Conservation (phyloP, 1,284 basidiomycete genomes). For the Cutaneotrichosporon sp. region DNA sequence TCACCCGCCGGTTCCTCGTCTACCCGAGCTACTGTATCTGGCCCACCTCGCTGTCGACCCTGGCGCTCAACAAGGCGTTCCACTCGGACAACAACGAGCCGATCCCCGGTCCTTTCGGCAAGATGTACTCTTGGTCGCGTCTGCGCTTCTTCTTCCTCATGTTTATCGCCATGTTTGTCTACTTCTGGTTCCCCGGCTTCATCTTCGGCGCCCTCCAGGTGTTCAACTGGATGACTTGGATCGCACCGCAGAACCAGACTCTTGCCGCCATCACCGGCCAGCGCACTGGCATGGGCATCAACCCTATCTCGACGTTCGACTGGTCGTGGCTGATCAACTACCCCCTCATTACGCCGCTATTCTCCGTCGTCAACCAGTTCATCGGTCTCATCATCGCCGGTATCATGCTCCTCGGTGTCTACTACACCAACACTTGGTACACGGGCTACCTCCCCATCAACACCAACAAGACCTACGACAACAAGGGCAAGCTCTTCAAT, state of each 20-base stretch:
- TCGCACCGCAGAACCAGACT: constrained; percentile 44
- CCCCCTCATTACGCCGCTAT: constrained; percentile 9
- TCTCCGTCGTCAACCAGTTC: constrained; percentile 10
- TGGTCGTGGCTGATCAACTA: not conserved
- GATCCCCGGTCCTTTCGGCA: constrained; percentile 42
- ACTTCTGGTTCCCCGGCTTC: not conserved
- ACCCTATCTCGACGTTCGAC: constrained; percentile 36
- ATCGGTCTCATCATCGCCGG: constrained; percentile 1
- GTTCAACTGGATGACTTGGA: constrained; percentile 56
- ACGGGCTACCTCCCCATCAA: constrained; percentile 17
- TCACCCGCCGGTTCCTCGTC: constrained; percentile 52
- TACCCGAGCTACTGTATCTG: constrained; percentile 51
- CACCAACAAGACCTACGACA: constrained; percentile 27
- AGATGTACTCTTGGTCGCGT: constrained; percentile 40
- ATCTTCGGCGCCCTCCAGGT: constrained; percentile 51
- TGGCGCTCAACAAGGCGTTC: constrained; percentile 51
- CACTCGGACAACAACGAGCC: constrained; percentile 43
- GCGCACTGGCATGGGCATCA: constrained; percentile 33
- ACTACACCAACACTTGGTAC: constrained; percentile 15
- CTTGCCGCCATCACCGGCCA: constrained; percentile 18
- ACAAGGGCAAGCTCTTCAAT: constrained; percentile 52
- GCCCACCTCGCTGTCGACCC: constrained; percentile 49
- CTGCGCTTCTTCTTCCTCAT: constrained; percentile 20
- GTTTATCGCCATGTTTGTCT: not conserved
- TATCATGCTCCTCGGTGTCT: constrained; percentile 16